A percentile compares a stretch with the other conserved stretches of the same genome.
Evolutionary conservation across 1,284 basidiomycete genomes (phyloP).

Genomic region (Sutorius eximius): DNA sequence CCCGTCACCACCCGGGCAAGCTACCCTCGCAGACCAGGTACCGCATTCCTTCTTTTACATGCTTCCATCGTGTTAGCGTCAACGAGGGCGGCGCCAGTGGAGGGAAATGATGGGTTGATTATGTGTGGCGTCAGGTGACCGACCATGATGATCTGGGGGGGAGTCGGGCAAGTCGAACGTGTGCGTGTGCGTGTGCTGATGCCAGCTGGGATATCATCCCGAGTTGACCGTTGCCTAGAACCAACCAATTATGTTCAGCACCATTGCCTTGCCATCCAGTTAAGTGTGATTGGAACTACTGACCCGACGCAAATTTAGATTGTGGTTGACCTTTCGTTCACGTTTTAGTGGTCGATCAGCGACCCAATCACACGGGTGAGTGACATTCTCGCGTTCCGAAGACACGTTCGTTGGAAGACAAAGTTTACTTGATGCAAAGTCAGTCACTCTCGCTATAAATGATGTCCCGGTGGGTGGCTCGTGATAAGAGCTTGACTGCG

Average conservation of each 20-base stretch:
- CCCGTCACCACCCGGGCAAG: not conserved
- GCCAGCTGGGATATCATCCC: not conserved
- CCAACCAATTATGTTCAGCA: not conserved
- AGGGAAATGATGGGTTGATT: not conserved
- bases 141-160: not conserved
- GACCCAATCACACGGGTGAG: too few relatives aligned
- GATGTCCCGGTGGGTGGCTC: not conserved
- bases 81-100: not conserved
- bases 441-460: not conserved
- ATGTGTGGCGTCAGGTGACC: not conserved
- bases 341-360: not conserved
- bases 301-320: not conserved
- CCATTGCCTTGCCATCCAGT: not conserved
- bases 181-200: not conserved
- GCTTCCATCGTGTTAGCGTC: not conserved
- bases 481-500: not conserved
- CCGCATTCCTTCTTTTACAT: not conserved
- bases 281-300: not conserved
- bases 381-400: not conserved
- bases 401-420: slow-evolving; percentile 10
- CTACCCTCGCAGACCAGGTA: not conserved
- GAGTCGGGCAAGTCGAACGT: not conserved
- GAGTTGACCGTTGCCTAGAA: not conserved
- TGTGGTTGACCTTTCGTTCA: not conserved
- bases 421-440: not conserved